Evolutionary conservation across 805 yeast genomes (phyloP), one percentile per base, ranked within the genome.

Genomic region (Candida germanica): DNA sequence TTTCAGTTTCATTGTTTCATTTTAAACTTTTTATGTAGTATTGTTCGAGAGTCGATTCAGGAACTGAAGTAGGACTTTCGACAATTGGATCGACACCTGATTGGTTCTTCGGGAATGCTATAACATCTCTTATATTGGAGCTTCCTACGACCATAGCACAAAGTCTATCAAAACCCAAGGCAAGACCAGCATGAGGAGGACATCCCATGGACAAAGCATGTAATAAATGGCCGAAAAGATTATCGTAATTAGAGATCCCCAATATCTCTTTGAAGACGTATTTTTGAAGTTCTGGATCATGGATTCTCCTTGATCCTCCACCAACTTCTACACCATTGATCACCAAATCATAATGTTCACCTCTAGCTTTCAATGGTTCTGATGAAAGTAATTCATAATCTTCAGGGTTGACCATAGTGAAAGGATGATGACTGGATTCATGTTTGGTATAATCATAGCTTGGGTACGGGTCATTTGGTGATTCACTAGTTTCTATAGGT

Each of bases 171-270:
- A 93, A 85, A 0, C 98, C 99, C 23, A 93, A 69, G 0, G 98
- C 99, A 25, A 93, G 68, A 0, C 99, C 99, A 2, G 97, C 96
- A 61, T 93, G 99, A 1, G 99, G 99, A 1, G 99, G 99, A 52
- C 98, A 87, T 1, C 98, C 98, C 63, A 84, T 77, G 16, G 76
- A 77, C 37, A 93, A 75, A 0, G 96, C 96, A 26, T 70, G 66
- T 21, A 93, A 66, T 26, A 93, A 66, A 60, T 93, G 99, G 0
- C 96, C 95, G 64, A 93, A 93, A 6, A 87, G 64, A 23, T 56
- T 53, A 29, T 80, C 71, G 18, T 85, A 74, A 43, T 86, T 63
- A 1, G 52, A 32, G 9, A 93, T 80, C 6, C 71, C 60, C 20
- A 93, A 67, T 8, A 91, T 68, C 16, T 77, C 58, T 30, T 79